phyloP scores from a whole-genome alignment of 83 land plant genomes.

The Picea abies region DNA sequence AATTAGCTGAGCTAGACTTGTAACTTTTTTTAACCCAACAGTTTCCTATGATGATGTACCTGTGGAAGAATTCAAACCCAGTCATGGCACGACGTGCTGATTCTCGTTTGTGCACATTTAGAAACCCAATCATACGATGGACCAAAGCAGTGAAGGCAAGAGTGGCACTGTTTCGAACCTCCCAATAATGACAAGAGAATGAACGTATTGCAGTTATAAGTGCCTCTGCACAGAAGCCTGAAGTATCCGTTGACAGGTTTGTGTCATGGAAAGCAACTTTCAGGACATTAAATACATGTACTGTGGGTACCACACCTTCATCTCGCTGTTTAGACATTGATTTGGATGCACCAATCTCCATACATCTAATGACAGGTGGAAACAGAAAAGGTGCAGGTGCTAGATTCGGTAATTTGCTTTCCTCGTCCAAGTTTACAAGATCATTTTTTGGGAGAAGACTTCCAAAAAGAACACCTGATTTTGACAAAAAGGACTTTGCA shows the following conservation, averaged over 20 bases:
- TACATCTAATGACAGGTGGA: not conserved
- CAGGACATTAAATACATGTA: conserved; percentile 93
- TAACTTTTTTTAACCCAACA: not conserved
- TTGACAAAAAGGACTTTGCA: conserved; percentile 42
- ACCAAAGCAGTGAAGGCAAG: no score
- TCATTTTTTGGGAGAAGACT: not conserved
- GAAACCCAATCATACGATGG: no score
- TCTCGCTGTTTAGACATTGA: conserved; percentile 60
- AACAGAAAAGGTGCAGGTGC: not conserved
- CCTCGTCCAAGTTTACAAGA: not conserved
- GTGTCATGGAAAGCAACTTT: conserved; percentile 73
- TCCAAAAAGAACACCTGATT: conserved; percentile 23
- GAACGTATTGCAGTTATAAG: no score
- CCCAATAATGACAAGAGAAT: no score
- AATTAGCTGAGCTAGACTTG: not conserved
- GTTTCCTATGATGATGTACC: conserved; percentile 53
- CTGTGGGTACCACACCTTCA: conserved; percentile 94
- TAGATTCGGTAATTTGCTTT: not conserved
- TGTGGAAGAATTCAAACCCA: conserved; percentile 96
- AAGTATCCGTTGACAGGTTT: no score
- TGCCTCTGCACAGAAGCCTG: no score
- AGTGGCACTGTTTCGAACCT: no score
- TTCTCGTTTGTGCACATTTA: no score
- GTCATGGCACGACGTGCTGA: conserved; percentile 46
- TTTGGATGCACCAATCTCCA: conserved; percentile 7